These are phyloP conservation scores for Scedosporium aurantiacum DNA, from an alignment of 2,329 filamentous ascomycete species.

Conservation along the genomic window DNA sequence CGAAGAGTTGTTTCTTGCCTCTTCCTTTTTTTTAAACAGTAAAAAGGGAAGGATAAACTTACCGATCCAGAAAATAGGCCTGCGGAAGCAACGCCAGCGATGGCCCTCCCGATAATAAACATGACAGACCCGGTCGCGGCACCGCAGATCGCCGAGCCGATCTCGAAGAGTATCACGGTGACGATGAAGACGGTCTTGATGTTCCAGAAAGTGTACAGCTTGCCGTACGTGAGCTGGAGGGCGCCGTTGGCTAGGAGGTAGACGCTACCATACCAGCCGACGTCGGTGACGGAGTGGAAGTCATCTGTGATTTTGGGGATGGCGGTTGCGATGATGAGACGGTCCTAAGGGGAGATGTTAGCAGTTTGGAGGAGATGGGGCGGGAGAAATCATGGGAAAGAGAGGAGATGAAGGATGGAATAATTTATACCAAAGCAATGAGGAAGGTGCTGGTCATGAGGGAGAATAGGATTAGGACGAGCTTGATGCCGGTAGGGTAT, in stretches of 20 bases:
- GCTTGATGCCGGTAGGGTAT: slow-evolving; percentile 2
- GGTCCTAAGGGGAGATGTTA: slow-evolving; percentile 15
- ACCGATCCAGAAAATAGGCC: slow-evolving; percentile 23
- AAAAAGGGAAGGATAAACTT: not conserved
- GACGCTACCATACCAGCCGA: slow-evolving; percentile 20
- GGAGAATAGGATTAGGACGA: not conserved
- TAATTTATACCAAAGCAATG: slow-evolving; percentile 7
- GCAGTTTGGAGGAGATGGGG: not conserved
- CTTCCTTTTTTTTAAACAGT: too few species aligned
- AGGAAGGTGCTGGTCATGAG: slow-evolving; percentile 10
- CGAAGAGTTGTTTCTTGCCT: not conserved
- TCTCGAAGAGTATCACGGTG: slow-evolving; percentile 14
- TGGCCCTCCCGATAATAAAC: slow-evolving; percentile 26
- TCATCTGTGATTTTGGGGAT: slow-evolving; percentile 19
- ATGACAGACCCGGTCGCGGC: slow-evolving; percentile 20
- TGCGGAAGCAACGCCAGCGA: slow-evolving; percentile 24
- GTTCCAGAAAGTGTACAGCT: slow-evolving; percentile 17
- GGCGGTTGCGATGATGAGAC: slow-evolving; percentile 24
- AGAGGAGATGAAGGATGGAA: not conserved
- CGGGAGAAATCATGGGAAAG: not conserved
- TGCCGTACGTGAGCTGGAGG: slow-evolving; percentile 20
- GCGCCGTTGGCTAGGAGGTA: slow-evolving; percentile 19
- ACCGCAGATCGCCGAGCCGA: slow-evolving; percentile 20
- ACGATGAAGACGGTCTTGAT: slow-evolving; percentile 14
- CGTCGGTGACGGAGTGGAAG: slow-evolving; percentile 17